Conservation (phyloP, 2,329 filamentous ascomycete genomes). For the Parasarocladium wereldwijsianum region DNA sequence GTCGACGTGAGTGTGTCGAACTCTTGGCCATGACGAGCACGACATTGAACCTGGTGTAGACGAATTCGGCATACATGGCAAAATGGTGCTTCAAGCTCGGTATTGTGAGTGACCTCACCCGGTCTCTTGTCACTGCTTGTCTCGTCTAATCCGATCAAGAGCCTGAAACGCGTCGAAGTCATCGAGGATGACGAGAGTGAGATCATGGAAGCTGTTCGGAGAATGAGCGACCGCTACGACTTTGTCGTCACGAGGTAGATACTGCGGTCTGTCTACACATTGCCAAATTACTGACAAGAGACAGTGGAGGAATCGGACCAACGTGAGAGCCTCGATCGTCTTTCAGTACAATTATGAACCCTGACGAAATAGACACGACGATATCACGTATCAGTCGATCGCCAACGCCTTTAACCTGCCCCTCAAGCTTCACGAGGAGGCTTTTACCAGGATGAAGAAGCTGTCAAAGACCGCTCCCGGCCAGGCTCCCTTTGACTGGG, state of each 20-base stretch:
- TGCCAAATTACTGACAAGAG: slow-evolving; percentile 2
- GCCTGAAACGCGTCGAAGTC: slow-evolving; percentile 77
- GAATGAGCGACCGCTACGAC: slow-evolving; percentile 84
- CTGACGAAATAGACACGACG: slow-evolving; percentile 58
- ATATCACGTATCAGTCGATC: slow-evolving; percentile 93
- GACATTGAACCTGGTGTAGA: slow-evolving; percentile 23
- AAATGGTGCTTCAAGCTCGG: slow-evolving; percentile 50
- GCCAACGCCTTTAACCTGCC: slow-evolving; percentile 73
- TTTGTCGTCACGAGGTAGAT: slow-evolving; percentile 72
- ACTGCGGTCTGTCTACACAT: neutral
- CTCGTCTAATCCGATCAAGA: slow-evolving; percentile 20
- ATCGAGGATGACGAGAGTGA: slow-evolving; percentile 85
- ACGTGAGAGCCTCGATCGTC: slow-evolving; percentile 46
- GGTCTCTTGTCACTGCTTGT: neutral
- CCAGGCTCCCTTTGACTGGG: slow-evolving; percentile 70
- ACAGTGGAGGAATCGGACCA: slow-evolving; percentile 78
- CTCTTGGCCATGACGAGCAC: neutral
- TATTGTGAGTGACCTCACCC: slow-evolving; percentile 27
- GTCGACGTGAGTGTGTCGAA: slow-evolving; percentile 22
- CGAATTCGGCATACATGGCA: slow-evolving; percentile 48
- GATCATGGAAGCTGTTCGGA: slow-evolving; percentile 71
- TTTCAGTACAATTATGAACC: neutral
- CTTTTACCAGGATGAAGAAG: slow-evolving; percentile 69
- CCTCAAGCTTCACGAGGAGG: slow-evolving; percentile 61
- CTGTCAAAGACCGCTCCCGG: slow-evolving; percentile 60